Base-by-base conservation (phyloP, 805 yeast species). In the Maudiozyma saulgeensis region DNA sequence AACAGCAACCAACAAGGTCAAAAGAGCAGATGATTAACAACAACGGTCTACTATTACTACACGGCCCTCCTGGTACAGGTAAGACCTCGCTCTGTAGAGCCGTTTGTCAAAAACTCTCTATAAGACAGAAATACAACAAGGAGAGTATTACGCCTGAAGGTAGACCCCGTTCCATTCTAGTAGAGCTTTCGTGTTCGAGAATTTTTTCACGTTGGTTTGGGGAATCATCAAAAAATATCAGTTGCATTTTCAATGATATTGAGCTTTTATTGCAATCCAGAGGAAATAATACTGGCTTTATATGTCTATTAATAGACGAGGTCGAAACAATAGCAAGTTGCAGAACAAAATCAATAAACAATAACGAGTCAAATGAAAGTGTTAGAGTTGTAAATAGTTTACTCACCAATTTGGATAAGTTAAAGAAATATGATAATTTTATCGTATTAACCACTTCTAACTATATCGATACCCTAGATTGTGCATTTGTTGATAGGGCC, bases 21-120 rank as follows among this genome's bases (percentile, higher is more conserved):
- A 15, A 41, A 9, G 42, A 19, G 18, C 32, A 41, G 5, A 26
- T n/a, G 12, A 6, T 25, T 13, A 26, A n/a, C 43, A 41, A 9
- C 19, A 41, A 41, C 15, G 43, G 43, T 45, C 43, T 65, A 18
- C 43, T 65, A 5, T 48, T 65, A 25, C 50, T 73, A 1, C 70
- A 72, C 55, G 78, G 78, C 0, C 72, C 76, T 2, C 76, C 78
- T 4, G 78, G 78, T 0, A 70, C 75, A 2, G 78, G 78, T 5
- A 74, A 74, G 56, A 71, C 77, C 1, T 69, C 74, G 2, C 46
- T 73, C 4, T 69, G 74, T 42, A 70, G 60, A 42, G 67, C 76
- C 0, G 43, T 72, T 7, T 65, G 73, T 31, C 76, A 72, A 35
- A 73, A 71, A 54, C 47, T 72, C 23, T 58, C 74, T 21, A 66